These are phyloP conservation scores for Aureobasidium sp. DNA, from an alignment of 2,329 filamentous ascomycete genomes.

Conservation along the genomic window DNA sequence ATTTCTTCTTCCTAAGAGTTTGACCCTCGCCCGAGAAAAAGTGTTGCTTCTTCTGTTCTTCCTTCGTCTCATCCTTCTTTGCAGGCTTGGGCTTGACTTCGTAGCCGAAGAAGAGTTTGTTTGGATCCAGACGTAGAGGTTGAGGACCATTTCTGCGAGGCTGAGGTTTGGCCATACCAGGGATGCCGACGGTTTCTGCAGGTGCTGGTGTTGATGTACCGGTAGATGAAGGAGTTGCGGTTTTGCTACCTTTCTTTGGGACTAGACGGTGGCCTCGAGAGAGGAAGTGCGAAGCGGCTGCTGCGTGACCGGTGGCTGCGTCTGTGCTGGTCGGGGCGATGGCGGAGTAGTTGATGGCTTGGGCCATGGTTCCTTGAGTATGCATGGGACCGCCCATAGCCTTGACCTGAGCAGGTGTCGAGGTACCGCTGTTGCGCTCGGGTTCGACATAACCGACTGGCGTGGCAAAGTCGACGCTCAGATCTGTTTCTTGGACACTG, in stretches of 20 bases:
- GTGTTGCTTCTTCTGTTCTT: conserved; percentile 58
- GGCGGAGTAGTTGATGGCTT: conserved; percentile 91
- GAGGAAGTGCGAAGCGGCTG: conserved; percentile 68
- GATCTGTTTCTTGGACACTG: conserved; percentile 91
- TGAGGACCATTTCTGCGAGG: conserved; percentile 69
- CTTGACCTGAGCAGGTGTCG: conserved; percentile 64
- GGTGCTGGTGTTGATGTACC: conserved; percentile 43
- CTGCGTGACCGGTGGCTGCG: conserved; percentile 55
- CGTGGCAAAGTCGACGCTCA: conserved; percentile 91
- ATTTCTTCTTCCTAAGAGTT: conserved; percentile 71
- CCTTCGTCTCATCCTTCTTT: conserved; percentile 59
- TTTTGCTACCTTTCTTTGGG: conserved; percentile 74
- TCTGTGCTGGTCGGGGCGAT: conserved; percentile 73
- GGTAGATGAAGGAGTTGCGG: conserved; percentile 48
- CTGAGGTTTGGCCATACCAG: conserved; percentile 30
- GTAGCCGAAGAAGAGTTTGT: conserved; percentile 96
- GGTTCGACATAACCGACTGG: conserved; percentile 93
- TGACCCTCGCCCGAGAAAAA: conserved; percentile 62
- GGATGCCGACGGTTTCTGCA: conserved; percentile 49
- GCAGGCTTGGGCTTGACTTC: conserved; percentile 83
- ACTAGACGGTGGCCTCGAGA: conserved; percentile 75
- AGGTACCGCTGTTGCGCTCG: conserved; percentile 69
- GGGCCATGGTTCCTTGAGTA: conserved; percentile 87
- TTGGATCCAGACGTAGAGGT: conserved; percentile 73
- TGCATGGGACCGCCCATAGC: conserved; percentile 69